A percentile compares a stretch with the other conserved stretches of the same genome.
Evolutionary conservation across 2,329 filamentous ascomycete genomes (phyloP).

Genomic region (Dothidotthia symphoricarpi): DNA sequence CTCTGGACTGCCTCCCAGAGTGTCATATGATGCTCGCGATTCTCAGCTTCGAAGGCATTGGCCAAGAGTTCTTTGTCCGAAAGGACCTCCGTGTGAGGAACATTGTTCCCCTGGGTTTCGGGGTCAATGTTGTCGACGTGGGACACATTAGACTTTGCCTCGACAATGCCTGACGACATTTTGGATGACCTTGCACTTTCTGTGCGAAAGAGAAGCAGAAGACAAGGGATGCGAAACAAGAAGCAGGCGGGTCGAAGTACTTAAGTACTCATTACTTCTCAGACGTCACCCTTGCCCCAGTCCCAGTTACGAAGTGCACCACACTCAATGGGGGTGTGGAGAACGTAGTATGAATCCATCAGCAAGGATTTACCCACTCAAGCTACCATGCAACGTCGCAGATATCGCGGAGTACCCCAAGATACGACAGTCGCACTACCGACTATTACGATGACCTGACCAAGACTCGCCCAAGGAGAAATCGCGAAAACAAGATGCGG

Average conservation of each 20-base stretch:
- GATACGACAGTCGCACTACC: constrained; percentile 9
- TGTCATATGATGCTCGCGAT: constrained; percentile 51
- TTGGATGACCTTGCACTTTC: constrained; percentile 4
- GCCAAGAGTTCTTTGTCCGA: constrained; percentile 23
- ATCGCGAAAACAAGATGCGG: constrained; percentile 5
- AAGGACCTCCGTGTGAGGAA: constrained; percentile 17
- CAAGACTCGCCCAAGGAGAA: constrained; percentile 6
- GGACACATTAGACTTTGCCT: constrained; percentile 5
- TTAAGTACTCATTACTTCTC: constrained; percentile 10
- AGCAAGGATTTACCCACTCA: constrained; percentile 4
- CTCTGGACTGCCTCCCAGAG: constrained; percentile 50
- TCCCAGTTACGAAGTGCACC: not conserved
- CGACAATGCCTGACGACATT: constrained; percentile 9
- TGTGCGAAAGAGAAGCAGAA: constrained; percentile 9
- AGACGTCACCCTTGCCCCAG: not conserved
- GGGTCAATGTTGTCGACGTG: constrained; percentile 6
- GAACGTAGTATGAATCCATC: constrained; percentile 1
- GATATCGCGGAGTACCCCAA: constrained; percentile 2
- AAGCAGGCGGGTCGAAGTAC: constrained; percentile 4
- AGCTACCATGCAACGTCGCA: constrained; percentile 3
- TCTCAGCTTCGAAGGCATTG: constrained; percentile 57
- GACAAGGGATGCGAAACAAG: constrained; percentile 10
- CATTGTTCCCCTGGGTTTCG: constrained; percentile 11
- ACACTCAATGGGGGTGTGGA: constrained; percentile 4
- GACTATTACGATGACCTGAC: constrained; percentile 10